A percentile compares a stretch with the other conserved stretches of the same genome.
phyloP scores from a whole-genome alignment of 208 protist species.

The Leishmania tropica region DNA sequence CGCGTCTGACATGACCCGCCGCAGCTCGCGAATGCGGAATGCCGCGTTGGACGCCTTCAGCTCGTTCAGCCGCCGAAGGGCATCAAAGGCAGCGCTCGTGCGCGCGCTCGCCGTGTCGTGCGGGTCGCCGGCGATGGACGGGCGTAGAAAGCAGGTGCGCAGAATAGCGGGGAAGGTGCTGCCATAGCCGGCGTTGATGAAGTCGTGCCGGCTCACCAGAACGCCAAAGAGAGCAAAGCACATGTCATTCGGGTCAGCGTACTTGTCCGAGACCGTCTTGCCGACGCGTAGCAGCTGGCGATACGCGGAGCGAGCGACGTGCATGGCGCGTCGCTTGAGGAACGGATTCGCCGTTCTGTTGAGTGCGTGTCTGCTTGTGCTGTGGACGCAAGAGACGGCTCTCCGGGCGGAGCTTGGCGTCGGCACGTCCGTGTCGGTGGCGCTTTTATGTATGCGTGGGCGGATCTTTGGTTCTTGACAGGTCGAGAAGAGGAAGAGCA shows the following conservation, averaged over 20 bases:
- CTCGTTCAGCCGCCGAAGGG: conserved; percentile 58
- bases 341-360: neutral
- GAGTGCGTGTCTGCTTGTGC: neutral
- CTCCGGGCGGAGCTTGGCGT: neutral
- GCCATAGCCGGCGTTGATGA: conserved; percentile 73
- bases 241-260: conserved; percentile 59
- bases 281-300: conserved; percentile 68
- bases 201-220: conserved; percentile 56
- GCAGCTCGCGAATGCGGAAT: conserved; percentile 32
- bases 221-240: conserved; percentile 79
- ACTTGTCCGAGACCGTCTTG: conserved; percentile 31
- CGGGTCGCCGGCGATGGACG: conserved; percentile 41
- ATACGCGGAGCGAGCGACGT: conserved; percentile 65
- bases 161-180: conserved; percentile 39
- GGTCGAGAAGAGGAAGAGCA: neutral
- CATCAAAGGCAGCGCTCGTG: conserved; percentile 60
- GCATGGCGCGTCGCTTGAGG: conserved; percentile 37
- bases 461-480: neutral
- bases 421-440: neutral
- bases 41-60: conserved; percentile 30
- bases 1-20: conserved; percentile 18
- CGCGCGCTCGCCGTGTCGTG: conserved; percentile 47
- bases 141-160: conserved; percentile 62
- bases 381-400: neutral
- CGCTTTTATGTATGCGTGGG: neutral